Conservation (phyloP, 2,329 filamentous ascomycete species). For the Biscogniauxia marginata region DNA sequence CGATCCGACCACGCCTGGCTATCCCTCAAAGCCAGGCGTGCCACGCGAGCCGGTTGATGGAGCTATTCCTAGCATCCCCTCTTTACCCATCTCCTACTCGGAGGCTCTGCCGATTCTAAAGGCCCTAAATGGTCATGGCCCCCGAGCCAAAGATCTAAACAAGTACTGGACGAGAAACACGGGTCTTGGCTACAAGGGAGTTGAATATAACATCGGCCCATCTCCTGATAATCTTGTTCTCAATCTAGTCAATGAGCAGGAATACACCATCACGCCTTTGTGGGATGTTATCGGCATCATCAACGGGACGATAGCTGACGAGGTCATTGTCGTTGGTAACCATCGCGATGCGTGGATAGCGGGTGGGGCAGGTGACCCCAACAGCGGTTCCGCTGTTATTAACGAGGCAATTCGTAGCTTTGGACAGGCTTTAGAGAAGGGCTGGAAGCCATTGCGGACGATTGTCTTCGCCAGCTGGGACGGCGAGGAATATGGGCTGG, state of each 20-base stretch:
- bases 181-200: constrained; percentile 75
- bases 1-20: constrained; percentile 89
- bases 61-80: constrained; percentile 81
- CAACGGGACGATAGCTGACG: constrained; percentile 80
- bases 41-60: constrained; percentile 70
- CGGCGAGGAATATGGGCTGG: constrained; percentile 79
- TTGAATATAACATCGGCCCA: constrained; percentile 83
- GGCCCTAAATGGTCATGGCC: constrained; percentile 85
- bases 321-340: constrained; percentile 88
- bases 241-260: constrained; percentile 75
- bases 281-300: constrained; percentile 94
- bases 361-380: constrained; percentile 79
- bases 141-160: constrained; percentile 71
- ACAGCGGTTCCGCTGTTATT: constrained; percentile 75
- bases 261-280: constrained; percentile 76
- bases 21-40: constrained; percentile 86
- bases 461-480: constrained; percentile 88
- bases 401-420: constrained; percentile 77
- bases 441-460: constrained; percentile 84
- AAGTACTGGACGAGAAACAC: constrained; percentile 67
- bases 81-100: constrained; percentile 82
- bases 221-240: constrained; percentile 70
- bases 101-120: constrained; percentile 87
- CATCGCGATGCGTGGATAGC: constrained; percentile 87
- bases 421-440: constrained; percentile 64